Base-by-base conservation (phyloP, 1,284 basidiomycete species). In the Sporisorium scitamineum region DNA sequence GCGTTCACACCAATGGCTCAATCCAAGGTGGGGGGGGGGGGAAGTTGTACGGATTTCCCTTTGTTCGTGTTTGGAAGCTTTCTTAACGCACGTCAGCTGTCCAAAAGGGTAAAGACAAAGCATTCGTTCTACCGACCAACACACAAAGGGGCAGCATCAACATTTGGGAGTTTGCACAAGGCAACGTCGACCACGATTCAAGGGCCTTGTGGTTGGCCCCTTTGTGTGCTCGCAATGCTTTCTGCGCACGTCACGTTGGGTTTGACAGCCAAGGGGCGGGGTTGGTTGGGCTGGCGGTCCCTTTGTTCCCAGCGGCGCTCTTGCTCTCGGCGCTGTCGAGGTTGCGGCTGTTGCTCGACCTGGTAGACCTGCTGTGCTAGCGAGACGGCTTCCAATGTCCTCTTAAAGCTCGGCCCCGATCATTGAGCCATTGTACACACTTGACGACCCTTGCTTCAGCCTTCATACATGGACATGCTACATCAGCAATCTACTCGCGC, bases 71-170 rank as follows among this genome's bases (percentile, higher is more conserved):
- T 20, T 42, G 39, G 14, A 42, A 42, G 39, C 39, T 16, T 42
- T 42, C 10, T 34, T 6, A 11, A 14, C 44, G 41, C 31, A 31
- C n/a, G 29, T 34, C 29, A 47, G 37, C 54, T 56, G 54, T 56
- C 22, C 54, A 45, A 32, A n/a, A 39, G 37, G 9, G 18, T 24
- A 11, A 31, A n/a, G 31, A 58, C 56, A 58, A 58, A 58, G 56
- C 56, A 39, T 58, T 31, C 32, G 22, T 18, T 18, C 6, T 6
- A 32, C 14, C 27, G 13, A 55, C 7, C 27, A 31, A 7, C 24
- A 18, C n/a, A 56, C 54, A 56, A 56, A 56, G 54, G 54, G 39
- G 54, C 44, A 45, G 18, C 26, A 42, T n/a, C 29, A 34, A n/a
- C n/a, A n/a, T n/a, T n/a, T n/a, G n/a, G n/a, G n/a, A n/a, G 1